These are phyloP conservation scores for Nevesoporus exiguus DNA, from an alignment of 768 basidiomycete genomes.

Conservation along the genomic window DNA sequence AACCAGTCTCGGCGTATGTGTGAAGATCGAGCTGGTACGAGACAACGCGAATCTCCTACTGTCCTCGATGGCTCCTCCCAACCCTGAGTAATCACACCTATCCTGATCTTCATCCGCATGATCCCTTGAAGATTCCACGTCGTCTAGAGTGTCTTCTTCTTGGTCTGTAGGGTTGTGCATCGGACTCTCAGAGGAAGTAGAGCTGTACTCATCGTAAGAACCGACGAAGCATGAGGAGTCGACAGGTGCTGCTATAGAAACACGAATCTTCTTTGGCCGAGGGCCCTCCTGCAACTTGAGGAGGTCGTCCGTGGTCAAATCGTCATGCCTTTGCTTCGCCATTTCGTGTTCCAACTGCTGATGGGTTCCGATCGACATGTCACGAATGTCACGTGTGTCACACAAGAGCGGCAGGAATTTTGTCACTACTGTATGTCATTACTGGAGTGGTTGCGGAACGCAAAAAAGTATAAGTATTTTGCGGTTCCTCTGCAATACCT, in stretches of 20 bases:
- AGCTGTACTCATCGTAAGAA: slow-evolving; percentile 2
- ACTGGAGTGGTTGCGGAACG: too few species aligned
- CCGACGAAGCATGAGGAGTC: background rate
- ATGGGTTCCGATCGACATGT: too few species aligned
- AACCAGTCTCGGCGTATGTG: slow-evolving; percentile 5
- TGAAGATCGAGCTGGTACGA: slow-evolving; percentile 19
- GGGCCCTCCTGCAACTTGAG: slow-evolving; percentile 44
- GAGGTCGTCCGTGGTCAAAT: slow-evolving; percentile 45
- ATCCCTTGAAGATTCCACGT: slow-evolving; percentile 8
- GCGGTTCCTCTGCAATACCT: background rate
- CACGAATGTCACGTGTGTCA: slow-evolving; percentile 1
- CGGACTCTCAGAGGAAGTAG: slow-evolving; percentile 3
- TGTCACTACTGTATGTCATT: too few species aligned
- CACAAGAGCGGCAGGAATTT: too few species aligned
- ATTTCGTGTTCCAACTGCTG: background rate
- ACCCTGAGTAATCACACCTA: background rate
- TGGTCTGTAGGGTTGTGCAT: slow-evolving; percentile 17
- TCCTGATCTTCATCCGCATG: background rate
- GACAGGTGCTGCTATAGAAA: background rate
- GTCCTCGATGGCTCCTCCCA: slow-evolving; percentile 7
- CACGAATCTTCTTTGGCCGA: slow-evolving; percentile 34
- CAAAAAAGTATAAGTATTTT: background rate
- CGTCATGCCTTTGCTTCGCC: slow-evolving; percentile 16
- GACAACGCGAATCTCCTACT: slow-evolving; percentile 19
- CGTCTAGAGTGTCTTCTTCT: slow-evolving; percentile 18